phyloP scores from a whole-genome alignment of 169 alveolate genomes.

The Perkinsus chesapeaki region DNA sequence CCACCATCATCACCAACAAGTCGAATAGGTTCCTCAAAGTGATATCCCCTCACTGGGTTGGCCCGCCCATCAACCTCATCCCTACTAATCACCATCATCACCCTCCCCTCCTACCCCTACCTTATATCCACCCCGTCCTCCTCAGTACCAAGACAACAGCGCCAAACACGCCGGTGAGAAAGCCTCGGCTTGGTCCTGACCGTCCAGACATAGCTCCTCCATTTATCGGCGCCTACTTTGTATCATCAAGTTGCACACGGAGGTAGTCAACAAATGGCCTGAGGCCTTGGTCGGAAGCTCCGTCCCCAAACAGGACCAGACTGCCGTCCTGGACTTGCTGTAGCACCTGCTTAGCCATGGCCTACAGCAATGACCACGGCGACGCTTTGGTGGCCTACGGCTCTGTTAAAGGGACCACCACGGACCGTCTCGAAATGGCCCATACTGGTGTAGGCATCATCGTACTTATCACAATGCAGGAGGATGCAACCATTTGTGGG shows the following conservation, averaged over 20 bases:
- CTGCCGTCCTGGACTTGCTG: background rate
- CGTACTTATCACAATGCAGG: background rate
- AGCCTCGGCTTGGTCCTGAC: background rate
- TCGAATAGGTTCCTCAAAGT: background rate
- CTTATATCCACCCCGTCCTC: background rate
- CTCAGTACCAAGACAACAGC: background rate
- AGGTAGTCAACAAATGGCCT: background rate
- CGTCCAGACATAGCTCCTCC: background rate
- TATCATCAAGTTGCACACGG: background rate
- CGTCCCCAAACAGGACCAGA: background rate
- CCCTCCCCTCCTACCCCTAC: background rate
- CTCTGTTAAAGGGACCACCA: background rate
- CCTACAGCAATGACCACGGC: background rate
- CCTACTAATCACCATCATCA: background rate
- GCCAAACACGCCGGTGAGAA: background rate
- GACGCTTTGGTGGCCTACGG: background rate
- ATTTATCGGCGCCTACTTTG: too few species aligned
- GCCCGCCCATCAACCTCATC: background rate
- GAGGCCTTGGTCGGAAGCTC: background rate
- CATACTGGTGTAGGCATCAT: background rate
- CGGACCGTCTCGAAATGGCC: background rate
- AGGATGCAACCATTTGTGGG: background rate
- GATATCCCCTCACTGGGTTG: background rate
- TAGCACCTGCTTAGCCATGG: background rate
- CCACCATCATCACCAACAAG: background rate